A percentile compares a stretch with the other conserved stretches of the same genome.
Conservation (phyloP, 371 early-diverging fungal species). For the Mortierella sp. region DNA sequence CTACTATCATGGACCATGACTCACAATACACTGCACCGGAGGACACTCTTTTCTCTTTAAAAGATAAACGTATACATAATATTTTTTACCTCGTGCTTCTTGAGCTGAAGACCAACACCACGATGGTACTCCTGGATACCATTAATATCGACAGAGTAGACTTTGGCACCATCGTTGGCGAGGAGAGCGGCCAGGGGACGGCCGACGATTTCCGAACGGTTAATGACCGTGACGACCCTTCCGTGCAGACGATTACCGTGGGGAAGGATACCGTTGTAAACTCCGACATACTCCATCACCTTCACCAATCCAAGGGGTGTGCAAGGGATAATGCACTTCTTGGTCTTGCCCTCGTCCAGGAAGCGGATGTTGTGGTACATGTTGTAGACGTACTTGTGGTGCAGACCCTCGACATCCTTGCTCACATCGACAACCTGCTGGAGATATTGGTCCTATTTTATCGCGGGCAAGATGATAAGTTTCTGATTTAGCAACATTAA, state of each 20-base stretch:
- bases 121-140: conserved; percentile 91
- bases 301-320: conserved; percentile 96
- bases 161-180: conserved; percentile 97
- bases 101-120: conserved; percentile 80
- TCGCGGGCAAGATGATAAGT: conserved; percentile 8
- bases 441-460: conserved; percentile 85
- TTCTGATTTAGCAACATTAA: neutral
- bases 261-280: conserved; percentile 90
- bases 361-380: conserved; percentile 96
- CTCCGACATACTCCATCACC: conserved; percentile 93
- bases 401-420: conserved; percentile 98
- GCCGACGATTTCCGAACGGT: conserved; percentile 97
- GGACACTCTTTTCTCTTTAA: neutral
- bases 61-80: neutral
- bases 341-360: conserved; percentile 82
- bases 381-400: conserved; percentile 92
- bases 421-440: conserved; percentile 87
- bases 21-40: neutral
- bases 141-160: conserved; percentile 93
- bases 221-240: conserved; percentile 90
- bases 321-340: conserved; percentile 96
- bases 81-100: conserved; percentile 77
- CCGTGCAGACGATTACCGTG: conserved; percentile 97
- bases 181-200: conserved; percentile 97
- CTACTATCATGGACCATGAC: neutral